phyloP scores from a whole-genome alignment of 2,329 filamentous ascomycete genomes.

The Colletotrichum lindemuthianum region DNA sequence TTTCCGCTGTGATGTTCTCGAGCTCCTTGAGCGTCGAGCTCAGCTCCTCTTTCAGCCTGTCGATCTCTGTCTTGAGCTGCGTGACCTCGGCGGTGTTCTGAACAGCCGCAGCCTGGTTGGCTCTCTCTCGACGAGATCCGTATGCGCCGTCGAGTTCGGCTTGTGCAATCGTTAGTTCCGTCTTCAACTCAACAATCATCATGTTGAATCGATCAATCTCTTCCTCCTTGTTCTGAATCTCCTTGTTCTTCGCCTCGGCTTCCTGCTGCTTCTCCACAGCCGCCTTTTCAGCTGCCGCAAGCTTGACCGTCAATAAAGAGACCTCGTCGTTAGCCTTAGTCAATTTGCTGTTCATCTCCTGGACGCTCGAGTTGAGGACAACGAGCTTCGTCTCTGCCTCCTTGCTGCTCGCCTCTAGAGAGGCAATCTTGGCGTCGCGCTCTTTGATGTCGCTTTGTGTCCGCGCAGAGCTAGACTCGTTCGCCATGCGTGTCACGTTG shows the following conservation, averaged over 20 bases:
- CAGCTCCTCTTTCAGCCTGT: slow-evolving; percentile 61
- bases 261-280: slow-evolving; percentile 53
- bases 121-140: slow-evolving; percentile 67
- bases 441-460: slow-evolving; percentile 50
- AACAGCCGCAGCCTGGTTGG: slow-evolving; percentile 65
- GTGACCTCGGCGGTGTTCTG: slow-evolving; percentile 58
- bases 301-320: slow-evolving; percentile 48
- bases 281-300: slow-evolving; percentile 43
- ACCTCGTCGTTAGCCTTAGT: slow-evolving; percentile 53
- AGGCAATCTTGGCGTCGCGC: slow-evolving; percentile 50
- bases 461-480: slow-evolving; percentile 36
- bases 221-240: slow-evolving; percentile 59
- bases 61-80: slow-evolving; percentile 59
- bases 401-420: slow-evolving; percentile 52
- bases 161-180: slow-evolving; percentile 68
- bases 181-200: slow-evolving; percentile 68
- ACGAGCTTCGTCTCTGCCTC: slow-evolving; percentile 48
- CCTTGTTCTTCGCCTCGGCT: slow-evolving; percentile 47
- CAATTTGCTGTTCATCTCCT: slow-evolving; percentile 44
- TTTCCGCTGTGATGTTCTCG: slow-evolving; percentile 64
- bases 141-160: slow-evolving; percentile 72
- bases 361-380: slow-evolving; percentile 44
- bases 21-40: slow-evolving; percentile 61
- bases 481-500: slow-evolving; percentile 37
- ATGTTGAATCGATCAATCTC: slow-evolving; percentile 62